A percentile compares a stretch with the other conserved stretches of the same genome.
Evolutionary conservation across 352 stramenopile species (phyloP).

Genomic region (Pythium myriotylum): DNA sequence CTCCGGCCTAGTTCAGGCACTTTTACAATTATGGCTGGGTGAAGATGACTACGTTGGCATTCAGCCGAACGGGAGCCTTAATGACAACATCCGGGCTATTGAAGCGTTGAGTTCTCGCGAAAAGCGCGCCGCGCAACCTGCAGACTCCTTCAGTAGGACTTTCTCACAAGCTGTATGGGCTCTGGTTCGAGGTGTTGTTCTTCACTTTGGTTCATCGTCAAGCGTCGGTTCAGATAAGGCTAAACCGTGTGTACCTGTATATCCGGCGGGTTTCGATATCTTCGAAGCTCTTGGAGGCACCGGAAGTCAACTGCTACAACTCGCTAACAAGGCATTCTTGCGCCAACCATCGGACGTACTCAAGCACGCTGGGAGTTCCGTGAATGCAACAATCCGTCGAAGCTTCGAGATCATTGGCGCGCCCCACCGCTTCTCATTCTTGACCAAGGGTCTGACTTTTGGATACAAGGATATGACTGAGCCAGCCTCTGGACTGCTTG

Average conservation of each 20-base stretch:
- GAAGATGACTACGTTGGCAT: background rate
- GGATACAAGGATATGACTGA: conserved; percentile 59
- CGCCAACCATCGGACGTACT: background rate
- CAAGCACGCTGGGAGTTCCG: background rate
- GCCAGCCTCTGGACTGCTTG: conserved; percentile 11
- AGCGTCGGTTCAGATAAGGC: background rate
- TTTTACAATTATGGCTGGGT: background rate
- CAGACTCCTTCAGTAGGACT: background rate
- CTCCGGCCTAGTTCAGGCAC: conserved; percentile 16
- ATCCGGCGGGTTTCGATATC: conserved; percentile 5
- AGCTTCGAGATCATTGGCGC: conserved; percentile 77
- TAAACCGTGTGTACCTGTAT: background rate
- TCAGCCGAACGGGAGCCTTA: background rate
- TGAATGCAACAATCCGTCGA: conserved; percentile 27
- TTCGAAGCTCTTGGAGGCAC: conserved; percentile 1
- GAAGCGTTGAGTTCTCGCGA: background rate
- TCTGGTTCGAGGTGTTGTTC: conserved; percentile 3
- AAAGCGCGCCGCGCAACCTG: background rate
- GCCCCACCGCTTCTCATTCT: conserved; percentile 56
- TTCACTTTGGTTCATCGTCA: conserved; percentile 11
- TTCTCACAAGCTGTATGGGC: conserved; percentile 5
- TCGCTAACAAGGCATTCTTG: background rate
- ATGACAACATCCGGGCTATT: conserved; percentile 21
- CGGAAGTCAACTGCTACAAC: background rate
- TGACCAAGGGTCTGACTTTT: conserved; percentile 61